Base-by-base conservation (phyloP, 139 green algal species). In the Edaphochlamys debaryana region DNA sequence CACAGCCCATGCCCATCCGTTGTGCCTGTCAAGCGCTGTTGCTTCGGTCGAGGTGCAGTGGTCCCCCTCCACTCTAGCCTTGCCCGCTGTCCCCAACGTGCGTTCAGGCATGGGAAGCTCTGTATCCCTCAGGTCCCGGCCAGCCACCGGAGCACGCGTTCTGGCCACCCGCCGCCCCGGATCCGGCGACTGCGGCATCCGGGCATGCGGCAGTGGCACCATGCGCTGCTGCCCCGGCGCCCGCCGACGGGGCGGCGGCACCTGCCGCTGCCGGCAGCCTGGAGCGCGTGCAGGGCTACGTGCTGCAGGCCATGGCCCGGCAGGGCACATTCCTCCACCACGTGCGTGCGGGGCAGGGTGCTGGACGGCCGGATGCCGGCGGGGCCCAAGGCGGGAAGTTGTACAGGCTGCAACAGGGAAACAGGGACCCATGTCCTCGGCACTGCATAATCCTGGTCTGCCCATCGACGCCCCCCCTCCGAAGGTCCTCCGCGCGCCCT, bases 311-410 rank as follows among this genome's bases (percentile, higher is more conserved):
- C 4, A 58, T 80, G 73, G 7, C 37, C 9, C 37, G 73, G n/a
- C 73, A 80, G 37, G 73, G 73, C 73, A 34, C 29, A 13, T 80
- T 80, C 37, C 56, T 69, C 9, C 73, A 80, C 40, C 73, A 80
- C 56, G 73, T 80, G 69, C 5, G 67, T 48, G 27, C 22, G 37
- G 19, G 37, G 0, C 8, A 17, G 34, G 32, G 36, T 17, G 64
- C 45, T 17, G 19, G 38, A 1, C 20, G 20, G 37, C 3, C 4
- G 13, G 52, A 27, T 15, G 52, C 15, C 52, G 52, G 52, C 17
- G 29, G 52, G 4, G 52, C 52, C 15, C 11, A 54, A 22, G 45
- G 11, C 45, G 11, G 45, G 11, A 54, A 22, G 45, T 13, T 54
- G 45, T 54, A 22, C n/a, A n/a, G n/a, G 45, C 45, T 13, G 45